Percentiles rank a stretch among this genome's conserved stretches.
Evolutionary conservation across 2,329 filamentous ascomycete species (phyloP).

Genomic region (Ustulina deusta): DNA sequence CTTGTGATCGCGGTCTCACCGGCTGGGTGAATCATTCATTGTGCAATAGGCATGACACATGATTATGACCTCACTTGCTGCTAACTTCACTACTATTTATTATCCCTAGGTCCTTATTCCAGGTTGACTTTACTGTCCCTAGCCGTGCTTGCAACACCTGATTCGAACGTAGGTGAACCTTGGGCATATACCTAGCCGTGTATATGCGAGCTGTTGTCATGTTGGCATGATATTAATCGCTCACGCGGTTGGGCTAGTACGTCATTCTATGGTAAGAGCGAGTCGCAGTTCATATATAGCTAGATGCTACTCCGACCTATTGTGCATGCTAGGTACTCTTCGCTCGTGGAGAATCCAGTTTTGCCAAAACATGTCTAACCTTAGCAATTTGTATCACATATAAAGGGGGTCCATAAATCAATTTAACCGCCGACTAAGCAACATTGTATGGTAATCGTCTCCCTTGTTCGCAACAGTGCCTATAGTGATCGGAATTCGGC

Average conservation of each 20-base stretch:
- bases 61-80: too few relatives aligned
- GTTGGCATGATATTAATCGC: neutral
- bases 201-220: neutral
- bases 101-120: too few relatives aligned
- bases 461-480: neutral
- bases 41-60: too few relatives aligned
- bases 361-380: neutral
- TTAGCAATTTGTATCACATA: conserved; percentile 8
- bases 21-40: too few relatives aligned
- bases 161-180: too few relatives aligned
- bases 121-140: too few relatives aligned
- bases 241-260: neutral
- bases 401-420: neutral
- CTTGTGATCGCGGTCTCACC: too few relatives aligned
- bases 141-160: too few relatives aligned
- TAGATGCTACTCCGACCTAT: neutral
- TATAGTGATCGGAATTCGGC: conserved; percentile 31
- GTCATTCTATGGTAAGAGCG: neutral
- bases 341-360: neutral
- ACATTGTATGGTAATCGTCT: neutral
- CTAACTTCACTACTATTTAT: too few relatives aligned
- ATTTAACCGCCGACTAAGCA: conserved; percentile 33
- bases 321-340: neutral
- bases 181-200: neutral
- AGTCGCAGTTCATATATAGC: neutral